Evolutionary conservation across 75 land plant species (phyloP).

Genomic region (Ceratopteris richardii): DNA sequence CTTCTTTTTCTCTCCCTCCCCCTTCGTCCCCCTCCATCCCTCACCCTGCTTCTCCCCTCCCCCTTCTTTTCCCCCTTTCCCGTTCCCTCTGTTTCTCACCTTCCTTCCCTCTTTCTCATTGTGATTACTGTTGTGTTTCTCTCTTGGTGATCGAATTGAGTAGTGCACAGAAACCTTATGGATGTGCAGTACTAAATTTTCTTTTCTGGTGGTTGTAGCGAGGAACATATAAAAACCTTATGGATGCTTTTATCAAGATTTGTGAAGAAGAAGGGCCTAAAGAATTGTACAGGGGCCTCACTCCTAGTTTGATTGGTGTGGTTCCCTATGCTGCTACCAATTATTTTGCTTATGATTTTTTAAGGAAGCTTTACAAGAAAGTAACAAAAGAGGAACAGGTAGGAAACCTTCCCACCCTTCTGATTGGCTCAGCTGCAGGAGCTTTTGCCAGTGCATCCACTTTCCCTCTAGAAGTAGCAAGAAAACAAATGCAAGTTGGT

Average conservation of each 20-base stretch:
- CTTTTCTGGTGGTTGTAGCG: conserved; percentile 50
- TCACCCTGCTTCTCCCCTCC: neutral
- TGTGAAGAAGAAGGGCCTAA: conserved; percentile 64
- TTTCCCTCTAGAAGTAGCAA: too few relatives aligned
- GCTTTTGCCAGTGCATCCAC: conserved; percentile 71
- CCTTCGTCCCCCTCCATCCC: neutral
- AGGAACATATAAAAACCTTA: conserved; percentile 59
- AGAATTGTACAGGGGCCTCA: conserved; percentile 87
- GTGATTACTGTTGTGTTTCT: too few relatives aligned
- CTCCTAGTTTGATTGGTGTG: conserved; percentile 87
- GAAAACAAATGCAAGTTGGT: conserved; percentile 94
- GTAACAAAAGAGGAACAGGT: conserved; percentile 59
- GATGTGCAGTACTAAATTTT: too few relatives aligned
- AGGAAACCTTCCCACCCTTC: conserved; percentile 66
- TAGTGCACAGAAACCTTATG: too few relatives aligned
- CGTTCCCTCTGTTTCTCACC: too few relatives aligned
- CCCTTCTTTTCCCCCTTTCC: too few relatives aligned
- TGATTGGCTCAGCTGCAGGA: conserved; percentile 81
- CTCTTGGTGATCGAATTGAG: too few relatives aligned
- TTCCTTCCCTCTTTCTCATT: too few relatives aligned
- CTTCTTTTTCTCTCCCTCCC: neutral
- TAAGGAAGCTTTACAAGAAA: conserved; percentile 59
- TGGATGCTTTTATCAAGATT: conserved; percentile 81
- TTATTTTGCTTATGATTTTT: too few relatives aligned
- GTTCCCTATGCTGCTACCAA: conserved; percentile 91